phyloP scores from a whole-genome alignment of 2,329 filamentous ascomycete genomes.

The Aspergillus eucalypticola region DNA sequence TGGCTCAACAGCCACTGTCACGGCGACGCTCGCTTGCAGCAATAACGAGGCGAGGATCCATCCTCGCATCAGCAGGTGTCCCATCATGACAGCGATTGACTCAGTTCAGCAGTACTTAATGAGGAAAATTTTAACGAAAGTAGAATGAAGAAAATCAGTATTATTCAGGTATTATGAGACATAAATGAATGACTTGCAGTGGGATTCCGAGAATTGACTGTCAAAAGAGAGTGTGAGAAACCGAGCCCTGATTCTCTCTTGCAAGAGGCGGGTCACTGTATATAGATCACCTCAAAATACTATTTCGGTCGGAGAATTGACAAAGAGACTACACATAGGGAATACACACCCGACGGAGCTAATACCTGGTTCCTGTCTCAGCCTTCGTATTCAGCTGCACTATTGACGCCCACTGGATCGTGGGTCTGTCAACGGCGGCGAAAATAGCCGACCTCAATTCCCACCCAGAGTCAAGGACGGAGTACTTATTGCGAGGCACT shows the following conservation, averaged over 20 bases:
- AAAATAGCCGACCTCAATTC: neutral
- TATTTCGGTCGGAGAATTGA: no score
- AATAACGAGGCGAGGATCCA: slow-evolving; percentile 1
- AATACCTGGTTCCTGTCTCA: neutral
- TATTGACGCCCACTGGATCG: neutral
- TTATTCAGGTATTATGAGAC: neutral
- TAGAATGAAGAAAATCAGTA: neutral
- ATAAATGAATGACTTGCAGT: neutral
- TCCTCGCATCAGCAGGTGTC: neutral
- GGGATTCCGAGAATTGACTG: neutral
- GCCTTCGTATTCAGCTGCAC: neutral
- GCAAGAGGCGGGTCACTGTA: neutral
- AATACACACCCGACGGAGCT: no score
- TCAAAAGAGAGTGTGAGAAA: neutral
- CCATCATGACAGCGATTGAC: neutral
- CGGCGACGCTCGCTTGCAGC: neutral
- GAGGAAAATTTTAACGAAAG: no score
- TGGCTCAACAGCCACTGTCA: neutral
- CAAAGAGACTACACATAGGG: neutral
- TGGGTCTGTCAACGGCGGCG: neutral
- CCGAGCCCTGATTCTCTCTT: neutral
- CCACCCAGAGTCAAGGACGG: neutral
- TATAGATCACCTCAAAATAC: neutral
- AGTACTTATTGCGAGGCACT: neutral
- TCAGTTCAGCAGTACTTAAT: no score